Evolutionary conservation across 2,329 filamentous ascomycete genomes (phyloP).

Genomic region (Sporothrix protearum): DNA sequence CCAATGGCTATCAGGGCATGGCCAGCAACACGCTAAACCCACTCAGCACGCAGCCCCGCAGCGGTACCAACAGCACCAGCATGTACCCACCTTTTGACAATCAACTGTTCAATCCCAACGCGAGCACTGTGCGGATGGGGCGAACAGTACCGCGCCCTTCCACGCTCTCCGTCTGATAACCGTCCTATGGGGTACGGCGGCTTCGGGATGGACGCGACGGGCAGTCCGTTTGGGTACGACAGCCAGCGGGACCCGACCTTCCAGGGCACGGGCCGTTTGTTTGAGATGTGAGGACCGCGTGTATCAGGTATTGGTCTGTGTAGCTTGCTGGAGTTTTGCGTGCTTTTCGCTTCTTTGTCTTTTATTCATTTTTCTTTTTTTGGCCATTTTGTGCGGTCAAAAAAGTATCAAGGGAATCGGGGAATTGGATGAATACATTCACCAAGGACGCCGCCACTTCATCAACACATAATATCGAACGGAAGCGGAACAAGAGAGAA

Average conservation of each 20-base stretch:
- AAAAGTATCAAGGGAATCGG: background rate
- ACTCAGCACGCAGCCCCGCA: slow-evolving; percentile 23
- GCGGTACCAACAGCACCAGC: background rate
- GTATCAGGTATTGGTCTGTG: background rate
- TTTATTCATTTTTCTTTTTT: background rate
- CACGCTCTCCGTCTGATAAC: slow-evolving; percentile 30
- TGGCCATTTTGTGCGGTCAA: background rate
- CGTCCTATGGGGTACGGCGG: slow-evolving; percentile 28
- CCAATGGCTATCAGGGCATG: slow-evolving; percentile 18
- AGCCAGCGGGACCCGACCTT: slow-evolving; percentile 20
- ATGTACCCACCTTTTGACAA: slow-evolving; percentile 34
- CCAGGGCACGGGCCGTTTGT: slow-evolving; percentile 16
- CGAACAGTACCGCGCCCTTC: slow-evolving; percentile 28
- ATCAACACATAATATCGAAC: background rate
- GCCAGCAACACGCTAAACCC: slow-evolving; percentile 7
- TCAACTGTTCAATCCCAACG: slow-evolving; percentile 15
- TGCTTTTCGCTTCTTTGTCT: background rate
- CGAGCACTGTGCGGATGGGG: background rate
- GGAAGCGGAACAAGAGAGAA: background rate
- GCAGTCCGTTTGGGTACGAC: slow-evolving; percentile 24
- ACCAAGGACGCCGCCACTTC: too few species aligned
- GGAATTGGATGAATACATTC: background rate
- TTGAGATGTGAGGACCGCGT: slow-evolving; percentile 22
- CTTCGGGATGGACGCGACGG: slow-evolving; percentile 23
- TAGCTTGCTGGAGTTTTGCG: slow-evolving; percentile 3